Percentiles rank a stretch among this genome's conserved stretches.
These are phyloP conservation scores for Salinomyces thailandicus DNA, from an alignment of 2,329 filamentous ascomycete species.

Conservation along the genomic window DNA sequence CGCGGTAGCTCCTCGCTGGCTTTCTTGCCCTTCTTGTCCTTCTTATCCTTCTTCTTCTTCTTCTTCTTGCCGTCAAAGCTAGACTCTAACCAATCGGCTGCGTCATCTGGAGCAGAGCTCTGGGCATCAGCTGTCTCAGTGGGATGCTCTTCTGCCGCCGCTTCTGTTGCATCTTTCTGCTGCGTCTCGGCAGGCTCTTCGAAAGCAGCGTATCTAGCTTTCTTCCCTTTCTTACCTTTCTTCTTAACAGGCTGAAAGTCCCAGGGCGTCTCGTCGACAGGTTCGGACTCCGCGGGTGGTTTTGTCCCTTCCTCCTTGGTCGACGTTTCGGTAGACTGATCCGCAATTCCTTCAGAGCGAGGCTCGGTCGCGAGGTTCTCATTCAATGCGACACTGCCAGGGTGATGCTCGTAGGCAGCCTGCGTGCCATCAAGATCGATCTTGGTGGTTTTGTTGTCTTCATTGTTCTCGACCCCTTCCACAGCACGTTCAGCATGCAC, in stretches of 20 bases:
- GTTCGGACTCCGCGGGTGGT: too few relatives aligned
- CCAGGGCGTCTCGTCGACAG: neutral
- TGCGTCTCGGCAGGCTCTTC: neutral
- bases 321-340: too few relatives aligned
- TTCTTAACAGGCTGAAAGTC: neutral
- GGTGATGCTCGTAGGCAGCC: too few relatives aligned
- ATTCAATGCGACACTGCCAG: too few relatives aligned
- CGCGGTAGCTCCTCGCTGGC: neutral
- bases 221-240: constrained; percentile 6
- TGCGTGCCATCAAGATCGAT: too few relatives aligned
- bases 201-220: neutral
- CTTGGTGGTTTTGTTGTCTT: too few relatives aligned
- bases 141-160: neutral
- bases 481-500: too few relatives aligned
- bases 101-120: neutral
- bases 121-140: neutral
- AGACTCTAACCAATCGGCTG: neutral
- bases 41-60: constrained; percentile 1
- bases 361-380: too few relatives aligned
- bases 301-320: too few relatives aligned
- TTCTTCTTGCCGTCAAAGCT: neutral
- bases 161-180: neutral
- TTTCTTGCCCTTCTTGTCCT: neutral
- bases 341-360: too few relatives aligned
- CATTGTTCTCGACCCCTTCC: too few relatives aligned